These are phyloP conservation scores for Cladosporium colombiae DNA, from an alignment of 2,329 filamentous ascomycete species.

Conservation along the genomic window DNA sequence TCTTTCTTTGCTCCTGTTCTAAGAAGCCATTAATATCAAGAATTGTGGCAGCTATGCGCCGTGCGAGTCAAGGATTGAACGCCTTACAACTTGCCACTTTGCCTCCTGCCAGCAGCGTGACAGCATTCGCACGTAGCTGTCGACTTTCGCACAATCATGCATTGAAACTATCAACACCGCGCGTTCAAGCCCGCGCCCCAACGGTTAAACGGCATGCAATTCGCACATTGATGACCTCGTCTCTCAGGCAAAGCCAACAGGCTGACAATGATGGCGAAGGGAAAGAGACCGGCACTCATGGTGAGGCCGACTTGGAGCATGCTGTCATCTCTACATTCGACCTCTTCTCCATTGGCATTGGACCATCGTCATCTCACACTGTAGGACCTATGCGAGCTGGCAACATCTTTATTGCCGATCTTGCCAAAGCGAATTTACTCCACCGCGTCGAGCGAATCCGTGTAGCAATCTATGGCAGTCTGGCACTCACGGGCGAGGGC, in stretches of 20 bases:
- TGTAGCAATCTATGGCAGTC: constrained; percentile 53
- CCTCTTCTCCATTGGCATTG: constrained; percentile 55
- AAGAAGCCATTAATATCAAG: neutral
- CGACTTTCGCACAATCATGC: constrained; percentile 6
- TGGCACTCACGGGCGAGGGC: constrained; percentile 54
- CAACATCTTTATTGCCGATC: constrained; percentile 54
- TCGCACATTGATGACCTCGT: constrained; percentile 2
- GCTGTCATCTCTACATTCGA: constrained; percentile 57
- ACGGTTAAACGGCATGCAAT: neutral
- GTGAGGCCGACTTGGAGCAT: constrained; percentile 53
- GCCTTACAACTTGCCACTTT: neutral
- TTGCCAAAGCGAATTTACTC: constrained; percentile 49
- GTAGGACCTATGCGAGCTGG: constrained; percentile 56
- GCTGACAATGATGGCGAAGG: constrained; percentile 30
- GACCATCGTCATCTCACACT: constrained; percentile 55
- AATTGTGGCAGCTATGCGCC: constrained; percentile 6
- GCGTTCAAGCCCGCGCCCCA: neutral
- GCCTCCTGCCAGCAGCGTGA: neutral
- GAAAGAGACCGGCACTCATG: constrained; percentile 46
- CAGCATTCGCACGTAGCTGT: neutral
- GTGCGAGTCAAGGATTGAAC: neutral
- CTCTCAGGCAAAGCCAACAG: constrained; percentile 1
- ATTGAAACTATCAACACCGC: neutral
- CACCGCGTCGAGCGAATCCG: constrained; percentile 51
- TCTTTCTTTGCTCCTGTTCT: neutral